Evolutionary conservation across 768 basidiomycete species (phyloP), one percentile per base, ranked within the genome.

Genomic region (Calocybe gangraenosa): DNA sequence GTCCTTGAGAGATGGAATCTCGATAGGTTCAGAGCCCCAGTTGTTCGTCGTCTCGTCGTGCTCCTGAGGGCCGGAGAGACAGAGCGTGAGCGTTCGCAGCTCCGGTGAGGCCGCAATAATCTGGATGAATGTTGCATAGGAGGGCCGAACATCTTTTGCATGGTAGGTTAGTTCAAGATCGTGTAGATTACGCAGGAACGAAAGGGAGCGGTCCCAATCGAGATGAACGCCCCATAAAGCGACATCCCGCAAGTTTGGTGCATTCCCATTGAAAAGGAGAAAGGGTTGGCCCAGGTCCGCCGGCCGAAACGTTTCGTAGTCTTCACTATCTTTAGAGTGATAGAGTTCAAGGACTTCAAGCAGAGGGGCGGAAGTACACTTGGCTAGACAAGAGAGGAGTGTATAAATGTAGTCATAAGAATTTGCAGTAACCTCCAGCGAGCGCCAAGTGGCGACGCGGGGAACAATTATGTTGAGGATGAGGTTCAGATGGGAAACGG

Each of bases 171-270:
- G 65, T 52, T 83, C 76, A 17, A 88, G 58, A 13, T 76, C 70
- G 18, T 52, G 56, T 21, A 88, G 63, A 11, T 67, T 70, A 14
- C 55, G 50, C 19, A 84, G 66, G 52, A 78, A 69, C 7, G 60
- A 46, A 17, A 69, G 57, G 13, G 71, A 65, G 25, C 68, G 64
- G 22, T 71, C 66, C 87, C 87, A 89, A 46, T 81, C 73, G 25
- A 88, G 60, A 49, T 85, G 85, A 3, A 87, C 80, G 31, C 84
- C 85, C 79, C 81, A 85, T 20, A 89, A 66, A 8, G 66, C 65
- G 25, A 78, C 60, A 3, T 63, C 54, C 15, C 58, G 63, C 11
- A 89, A 65, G 7, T 65, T 70, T 1, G 87, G 87, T 14, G 70
- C 71, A 19, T 74, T 70, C 2, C 76, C 70, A 43, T 77, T 68